These are phyloP conservation scores for Phytophthora ramorum DNA, from an alignment of 352 stramenopile species.

Conservation along the genomic window DNA sequence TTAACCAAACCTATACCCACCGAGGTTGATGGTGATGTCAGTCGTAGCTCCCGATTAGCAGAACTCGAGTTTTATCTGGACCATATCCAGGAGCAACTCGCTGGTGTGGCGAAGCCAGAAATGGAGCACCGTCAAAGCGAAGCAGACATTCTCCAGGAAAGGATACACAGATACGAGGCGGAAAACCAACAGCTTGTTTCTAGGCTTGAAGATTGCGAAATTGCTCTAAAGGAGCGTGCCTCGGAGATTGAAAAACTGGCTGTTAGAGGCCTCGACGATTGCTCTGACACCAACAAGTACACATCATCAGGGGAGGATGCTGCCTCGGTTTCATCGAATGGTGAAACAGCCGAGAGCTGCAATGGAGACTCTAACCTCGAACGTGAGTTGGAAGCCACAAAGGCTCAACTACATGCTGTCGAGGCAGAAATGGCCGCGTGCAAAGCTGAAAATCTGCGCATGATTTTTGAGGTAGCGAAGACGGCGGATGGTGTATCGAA, in stretches of 20 bases:
- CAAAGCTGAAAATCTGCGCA: slow-evolving; percentile 77
- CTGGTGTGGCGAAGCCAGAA: slow-evolving; percentile 11
- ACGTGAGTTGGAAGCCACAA: slow-evolving; percentile 42
- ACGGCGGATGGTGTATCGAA: slow-evolving; percentile 64
- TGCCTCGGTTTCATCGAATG: slow-evolving; percentile 22
- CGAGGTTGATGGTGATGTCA: background rate
- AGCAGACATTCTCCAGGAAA: slow-evolving; percentile 20
- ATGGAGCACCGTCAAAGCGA: slow-evolving; percentile 21
- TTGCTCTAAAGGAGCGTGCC: slow-evolving; percentile 28
- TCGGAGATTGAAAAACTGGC: slow-evolving; percentile 30
- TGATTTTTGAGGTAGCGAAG: slow-evolving; percentile 82
- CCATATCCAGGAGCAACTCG: slow-evolving; percentile 28
- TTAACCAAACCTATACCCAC: slow-evolving; percentile 2
- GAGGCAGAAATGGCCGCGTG: slow-evolving; percentile 62
- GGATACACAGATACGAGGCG: slow-evolving; percentile 30
- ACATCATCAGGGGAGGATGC: slow-evolving; percentile 19
- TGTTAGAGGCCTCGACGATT: slow-evolving; percentile 9
- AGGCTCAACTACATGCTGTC: slow-evolving; percentile 38
- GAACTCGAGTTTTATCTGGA: slow-evolving; percentile 30
- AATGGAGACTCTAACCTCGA: slow-evolving; percentile 27
- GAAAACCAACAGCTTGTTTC: slow-evolving; percentile 31
- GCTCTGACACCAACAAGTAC: slow-evolving; percentile 20
- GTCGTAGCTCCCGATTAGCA: slow-evolving; percentile 4
- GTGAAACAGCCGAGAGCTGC: slow-evolving; percentile 18
- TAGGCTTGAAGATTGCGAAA: slow-evolving; percentile 41